Evolutionary conservation across 208 protist genomes (phyloP), one percentile per base, ranked within the genome.

Genomic region (Wallacemonas sp.): DNA sequence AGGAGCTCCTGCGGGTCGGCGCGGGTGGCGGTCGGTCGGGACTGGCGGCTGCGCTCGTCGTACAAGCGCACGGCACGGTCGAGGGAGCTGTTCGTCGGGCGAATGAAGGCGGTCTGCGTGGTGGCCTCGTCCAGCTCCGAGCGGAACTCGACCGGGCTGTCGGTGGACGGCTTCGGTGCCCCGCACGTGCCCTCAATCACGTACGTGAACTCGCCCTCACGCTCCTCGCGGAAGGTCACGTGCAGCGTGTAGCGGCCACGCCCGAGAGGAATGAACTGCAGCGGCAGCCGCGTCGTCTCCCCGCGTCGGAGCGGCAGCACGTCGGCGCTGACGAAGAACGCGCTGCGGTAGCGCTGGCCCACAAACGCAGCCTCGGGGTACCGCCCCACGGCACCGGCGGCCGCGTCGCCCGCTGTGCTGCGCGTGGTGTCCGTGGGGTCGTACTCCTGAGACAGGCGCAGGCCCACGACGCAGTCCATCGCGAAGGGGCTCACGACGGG

Each of bases 191-290:
- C 92, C 41, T 82, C 65, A 22, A 98, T 52, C 45, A 84, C 52
- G 69, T 90, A 92, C 29, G 91, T 89, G 67, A 97, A 96, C 79
- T 98, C 95, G 29, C 95, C 95, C 48, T 94, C 84, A 3, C 61
- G 55, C 54, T 92, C 89, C 70, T 97, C 95, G 26, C 80, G 72
- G 74, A 98, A 95, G 28, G 89, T 86, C 20, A 97, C 66, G 28
- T 67, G 61, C 48, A 88, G 77, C 44, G 65, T 54, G 65, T 98
- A 97, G 10, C 63, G 63, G 25, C 95, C 93, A 5, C 91, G 69
- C 29, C 79, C 74, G 50, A 94, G 90, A 20, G 92, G 93, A 31
- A 92, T 63, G 66, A 97, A 97, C 31, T 92, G 83, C 23, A 96
- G 45, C 23, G 74, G 64, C 45, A 98, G 42, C 45, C 76, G 81